Evolutionary conservation across 768 basidiomycete species (phyloP), one percentile per base, ranked within the genome.

Genomic region (Clitopilus passeckerianus): DNA sequence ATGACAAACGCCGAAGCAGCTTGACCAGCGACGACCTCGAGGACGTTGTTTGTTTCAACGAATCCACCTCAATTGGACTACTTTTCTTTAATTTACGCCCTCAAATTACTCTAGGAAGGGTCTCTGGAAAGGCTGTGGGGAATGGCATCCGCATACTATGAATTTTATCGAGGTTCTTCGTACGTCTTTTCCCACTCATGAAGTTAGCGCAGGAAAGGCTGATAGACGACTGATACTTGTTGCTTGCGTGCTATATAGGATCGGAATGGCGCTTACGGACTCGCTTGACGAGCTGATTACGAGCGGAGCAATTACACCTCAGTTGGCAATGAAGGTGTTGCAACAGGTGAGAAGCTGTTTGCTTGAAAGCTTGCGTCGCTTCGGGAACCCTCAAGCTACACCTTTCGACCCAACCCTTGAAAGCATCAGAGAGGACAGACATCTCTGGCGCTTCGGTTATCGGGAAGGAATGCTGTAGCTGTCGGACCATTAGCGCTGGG

Each of bases 211-310:
- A 18, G 18, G n/a, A 58, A 54, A 27, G 44, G 50, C 12, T 37
- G 34, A 58, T 34, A 30, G 37, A 34, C 35, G 33, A n/a, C 20
- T 58, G 27, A 30, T 30, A 4, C 7, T 30, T 30, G 41, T 50
- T 37, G 18, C 35, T 57, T 41, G 23, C 44, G 34, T 58, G 34
- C 33, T 23, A 52, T n/a, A 8, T 70, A 98, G 97, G 64, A 93
- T 98, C 73, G 97, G 97, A 56, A 93, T 95, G 84, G 94, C 96
- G 56, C 81, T 99, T 56, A 96, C 95, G 14, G 97, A 99, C 78
- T 95, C 96, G 64, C 85, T 99, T 66, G 97, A 99, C 76, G 96
- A 98, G 76, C 85, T 99, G 64, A 98, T 99, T 67, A 96, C 95
- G 52, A 91, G 90, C 68, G 96, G 96, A 1, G 87, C 92, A 54